These are phyloP conservation scores for Lagenidium sp. DNA, from an alignment of 352 stramenopile genomes.

Conservation along the genomic window DNA sequence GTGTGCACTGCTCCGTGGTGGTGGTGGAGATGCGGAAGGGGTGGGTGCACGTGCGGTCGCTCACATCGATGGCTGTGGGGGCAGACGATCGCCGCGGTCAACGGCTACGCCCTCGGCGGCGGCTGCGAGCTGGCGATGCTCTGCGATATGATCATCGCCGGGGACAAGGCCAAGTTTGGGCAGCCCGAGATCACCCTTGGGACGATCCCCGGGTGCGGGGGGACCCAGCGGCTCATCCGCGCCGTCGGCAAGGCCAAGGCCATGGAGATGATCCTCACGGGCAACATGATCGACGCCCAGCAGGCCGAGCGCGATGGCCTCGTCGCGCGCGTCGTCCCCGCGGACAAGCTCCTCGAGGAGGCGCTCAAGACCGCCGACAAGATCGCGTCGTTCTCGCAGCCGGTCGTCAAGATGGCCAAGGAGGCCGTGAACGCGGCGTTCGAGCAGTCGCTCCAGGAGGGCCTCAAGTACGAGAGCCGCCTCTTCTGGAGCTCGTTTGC, in stretches of 20 bases:
- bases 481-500: constrained; percentile 98
- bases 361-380: constrained; percentile 94
- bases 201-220: constrained; percentile 95
- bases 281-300: constrained; percentile 94
- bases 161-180: constrained; percentile 95
- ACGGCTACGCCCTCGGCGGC: constrained; percentile 96
- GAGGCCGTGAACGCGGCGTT: constrained; percentile 92
- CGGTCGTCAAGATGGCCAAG: constrained; percentile 96
- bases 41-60: not conserved
- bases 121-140: constrained; percentile 99
- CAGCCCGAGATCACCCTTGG: constrained; percentile 98
- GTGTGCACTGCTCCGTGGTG: constrained; percentile 13
- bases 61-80: not conserved
- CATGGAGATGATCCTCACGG: constrained; percentile 99
- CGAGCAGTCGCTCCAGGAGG: constrained; percentile 92
- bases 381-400: constrained; percentile 94
- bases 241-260: constrained; percentile 97
- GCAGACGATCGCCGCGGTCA: constrained; percentile 94
- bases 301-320: constrained; percentile 92
- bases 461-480: constrained; percentile 94
- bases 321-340: constrained; percentile 90
- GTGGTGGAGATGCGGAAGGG: too few relatives aligned
- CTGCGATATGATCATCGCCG: constrained; percentile 97
- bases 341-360: constrained; percentile 90
- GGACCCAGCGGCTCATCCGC: constrained; percentile 95